Percentiles rank a stretch among this genome's conserved stretches.
Conservation (phyloP, 805 yeast genomes). For the Wickerhamiella musiphila region DNA sequence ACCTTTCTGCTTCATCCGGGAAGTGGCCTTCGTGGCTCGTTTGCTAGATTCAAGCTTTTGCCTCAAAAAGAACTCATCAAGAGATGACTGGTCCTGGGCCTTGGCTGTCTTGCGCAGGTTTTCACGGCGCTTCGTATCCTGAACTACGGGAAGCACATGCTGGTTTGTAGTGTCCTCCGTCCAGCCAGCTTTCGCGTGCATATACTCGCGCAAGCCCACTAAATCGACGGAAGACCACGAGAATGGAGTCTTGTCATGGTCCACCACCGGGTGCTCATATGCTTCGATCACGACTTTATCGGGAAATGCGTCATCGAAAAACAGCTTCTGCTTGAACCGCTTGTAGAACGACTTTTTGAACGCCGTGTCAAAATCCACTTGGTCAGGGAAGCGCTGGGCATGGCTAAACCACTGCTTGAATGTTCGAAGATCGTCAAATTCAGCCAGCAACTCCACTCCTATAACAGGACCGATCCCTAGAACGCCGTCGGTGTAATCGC, state of each 20-base stretch:
- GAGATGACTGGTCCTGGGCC: conserved; percentile 9
- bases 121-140: conserved; percentile 41
- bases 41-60: conserved; percentile 16
- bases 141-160: conserved; percentile 67
- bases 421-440: conserved; percentile 35
- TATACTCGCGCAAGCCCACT: conserved; percentile 54
- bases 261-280: conserved; percentile 67
- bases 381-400: conserved; percentile 24
- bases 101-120: conserved; percentile 9
- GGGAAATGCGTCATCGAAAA: conserved; percentile 50
- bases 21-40: conserved; percentile 15
- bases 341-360: conserved; percentile 34
- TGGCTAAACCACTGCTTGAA: conserved; percentile 43
- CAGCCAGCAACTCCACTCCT: conserved; percentile 79
- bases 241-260: conserved; percentile 57
- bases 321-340: conserved; percentile 41
- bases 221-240: conserved; percentile 84
- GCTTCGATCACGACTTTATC: conserved; percentile 53
- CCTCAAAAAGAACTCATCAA: conserved; percentile 15
- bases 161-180: conserved; percentile 56
- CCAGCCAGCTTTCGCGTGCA: conserved; percentile 70
- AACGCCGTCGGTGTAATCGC: conserved; percentile 89
- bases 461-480: conserved; percentile 89
- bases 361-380: conserved; percentile 23
- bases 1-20: neutral